A percentile compares a stretch with the other conserved stretches of the same genome.
Evolutionary conservation across 352 stramenopile species (phyloP).

Genomic region (Ophiocytium majus): DNA sequence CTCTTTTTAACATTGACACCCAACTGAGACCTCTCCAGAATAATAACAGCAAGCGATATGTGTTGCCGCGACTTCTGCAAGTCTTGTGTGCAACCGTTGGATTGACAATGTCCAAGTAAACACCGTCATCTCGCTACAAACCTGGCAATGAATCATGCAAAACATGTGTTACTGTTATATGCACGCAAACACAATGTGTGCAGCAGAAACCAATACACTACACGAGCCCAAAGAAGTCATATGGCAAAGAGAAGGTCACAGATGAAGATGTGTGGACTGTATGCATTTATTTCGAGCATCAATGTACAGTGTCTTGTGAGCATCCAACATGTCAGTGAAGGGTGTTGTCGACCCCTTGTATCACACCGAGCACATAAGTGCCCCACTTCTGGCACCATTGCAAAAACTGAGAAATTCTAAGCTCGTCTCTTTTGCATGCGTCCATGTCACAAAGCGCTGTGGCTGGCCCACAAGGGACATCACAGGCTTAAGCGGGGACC

Average conservation of each 20-base stretch:
- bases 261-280: background rate
- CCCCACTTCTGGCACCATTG: background rate
- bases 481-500: background rate
- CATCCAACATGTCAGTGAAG: no score
- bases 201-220: background rate
- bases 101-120: no score
- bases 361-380: background rate
- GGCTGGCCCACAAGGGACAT: background rate
- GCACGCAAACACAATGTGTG: background rate
- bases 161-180: no score
- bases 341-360: no score
- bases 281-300: background rate
- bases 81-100: no score
- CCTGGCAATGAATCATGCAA: no score
- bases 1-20: no score
- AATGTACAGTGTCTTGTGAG: background rate
- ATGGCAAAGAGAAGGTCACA: background rate
- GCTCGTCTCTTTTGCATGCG: background rate
- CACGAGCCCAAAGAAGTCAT: background rate
- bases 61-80: no score
- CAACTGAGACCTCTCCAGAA: no score
- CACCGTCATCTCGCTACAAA: no score
- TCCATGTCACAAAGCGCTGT: background rate
- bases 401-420: background rate
- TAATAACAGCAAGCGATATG: no score